Evolutionary conservation across 176 grass and related monocot genomes (phyloP).

Genomic region (Eleusine coracana): DNA sequence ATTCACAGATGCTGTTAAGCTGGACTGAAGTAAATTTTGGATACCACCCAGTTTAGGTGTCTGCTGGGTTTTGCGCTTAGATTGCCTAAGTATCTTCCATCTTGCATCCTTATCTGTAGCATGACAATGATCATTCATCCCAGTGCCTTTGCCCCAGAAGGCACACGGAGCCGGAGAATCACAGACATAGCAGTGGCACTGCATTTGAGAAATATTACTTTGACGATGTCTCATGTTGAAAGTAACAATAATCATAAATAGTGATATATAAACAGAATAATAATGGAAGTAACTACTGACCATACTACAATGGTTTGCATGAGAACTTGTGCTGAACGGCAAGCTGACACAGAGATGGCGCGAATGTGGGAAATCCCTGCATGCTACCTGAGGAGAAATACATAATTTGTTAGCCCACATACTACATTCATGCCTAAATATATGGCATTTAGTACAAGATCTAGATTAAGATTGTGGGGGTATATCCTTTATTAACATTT

Average conservation of each 20-base stretch:
- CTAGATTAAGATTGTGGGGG: neutral
- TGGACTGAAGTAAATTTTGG: conserved; percentile 21
- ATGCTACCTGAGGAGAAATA: conserved; percentile 72
- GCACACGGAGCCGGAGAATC: conserved; percentile 74
- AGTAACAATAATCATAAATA: neutral
- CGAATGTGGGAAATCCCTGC: conserved; percentile 92
- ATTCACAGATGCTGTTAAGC: neutral
- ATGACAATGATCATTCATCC: conserved; percentile 64
- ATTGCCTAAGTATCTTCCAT: conserved; percentile 63
- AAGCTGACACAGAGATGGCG: conserved; percentile 78
- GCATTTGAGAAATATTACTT: conserved; percentile 49
- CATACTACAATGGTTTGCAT: conserved; percentile 71
- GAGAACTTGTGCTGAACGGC: conserved; percentile 61
- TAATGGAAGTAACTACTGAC: conserved; percentile 48
- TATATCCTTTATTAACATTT: neutral
- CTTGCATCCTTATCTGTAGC: conserved; percentile 69
- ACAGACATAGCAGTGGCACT: conserved; percentile 98
- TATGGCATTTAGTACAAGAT: neutral
- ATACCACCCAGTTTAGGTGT: neutral
- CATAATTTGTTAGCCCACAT: conserved; percentile 20
- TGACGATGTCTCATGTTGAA: conserved; percentile 24
- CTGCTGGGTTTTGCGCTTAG: conserved; percentile 39
- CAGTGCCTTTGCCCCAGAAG: conserved; percentile 51
- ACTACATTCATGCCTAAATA: neutral
- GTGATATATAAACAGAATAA: neutral